Conservation (phyloP, 768 basidiomycete genomes). For the Leccinum disarticulatum region DNA sequence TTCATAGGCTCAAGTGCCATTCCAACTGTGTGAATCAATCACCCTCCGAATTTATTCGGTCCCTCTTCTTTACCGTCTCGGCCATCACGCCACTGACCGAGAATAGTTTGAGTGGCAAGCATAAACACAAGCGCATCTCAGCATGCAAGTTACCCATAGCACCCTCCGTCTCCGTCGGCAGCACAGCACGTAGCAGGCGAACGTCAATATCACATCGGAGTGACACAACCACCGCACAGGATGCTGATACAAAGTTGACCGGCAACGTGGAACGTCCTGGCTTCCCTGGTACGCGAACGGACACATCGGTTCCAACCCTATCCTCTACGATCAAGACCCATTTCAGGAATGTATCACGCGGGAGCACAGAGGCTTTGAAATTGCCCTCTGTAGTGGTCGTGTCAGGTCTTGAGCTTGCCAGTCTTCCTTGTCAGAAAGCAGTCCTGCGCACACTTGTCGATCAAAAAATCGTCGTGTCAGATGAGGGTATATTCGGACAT, state of each 20-base stretch:
- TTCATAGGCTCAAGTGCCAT: slow-evolving; percentile 56
- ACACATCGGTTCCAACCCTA: slow-evolving; percentile 16
- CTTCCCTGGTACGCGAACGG: slow-evolving; percentile 16
- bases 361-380: slow-evolving; percentile 26
- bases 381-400: slow-evolving; percentile 64
- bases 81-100: slow-evolving; percentile 17
- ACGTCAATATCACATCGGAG: slow-evolving; percentile 25
- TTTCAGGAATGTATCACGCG: slow-evolving; percentile 14
- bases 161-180: slow-evolving; percentile 16
- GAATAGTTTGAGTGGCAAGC: slow-evolving; percentile 14
- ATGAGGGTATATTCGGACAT: slow-evolving; percentile 14
- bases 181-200: slow-evolving; percentile 27
- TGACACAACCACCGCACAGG: slow-evolving; percentile 19
- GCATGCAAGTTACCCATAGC: slow-evolving; percentile 17
- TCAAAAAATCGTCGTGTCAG: slow-evolving; percentile 45
- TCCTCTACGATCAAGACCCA: slow-evolving; percentile 11
- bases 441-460: slow-evolving; percentile 54
- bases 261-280: slow-evolving; percentile 7
- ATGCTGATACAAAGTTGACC: slow-evolving; percentile 6
- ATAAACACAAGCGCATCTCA: slow-evolving; percentile 19
- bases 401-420: slow-evolving; percentile 67
- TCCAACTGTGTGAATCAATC: slow-evolving; percentile 15
- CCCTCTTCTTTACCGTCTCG: slow-evolving; percentile 37
- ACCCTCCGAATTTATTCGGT: slow-evolving; percentile 34
- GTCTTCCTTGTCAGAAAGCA: slow-evolving; percentile 53